Evolutionary conservation across 2,329 filamentous ascomycete genomes (phyloP).

Genomic region (Esteya vermicola): DNA sequence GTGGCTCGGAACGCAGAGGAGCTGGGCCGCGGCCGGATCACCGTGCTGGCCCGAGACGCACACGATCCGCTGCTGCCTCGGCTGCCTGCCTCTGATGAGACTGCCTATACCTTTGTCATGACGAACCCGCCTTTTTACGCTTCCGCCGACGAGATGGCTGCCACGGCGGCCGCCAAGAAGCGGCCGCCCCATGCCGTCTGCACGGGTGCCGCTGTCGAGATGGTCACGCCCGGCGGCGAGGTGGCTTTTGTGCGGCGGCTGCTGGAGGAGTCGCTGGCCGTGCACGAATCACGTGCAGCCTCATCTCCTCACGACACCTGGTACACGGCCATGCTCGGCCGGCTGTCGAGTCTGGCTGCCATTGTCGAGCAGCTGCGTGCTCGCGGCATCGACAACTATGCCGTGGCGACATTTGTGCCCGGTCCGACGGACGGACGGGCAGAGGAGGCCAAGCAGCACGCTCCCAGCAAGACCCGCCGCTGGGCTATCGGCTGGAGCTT

Average conservation of each 20-base stretch:
- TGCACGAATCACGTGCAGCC: conserved; percentile 19
- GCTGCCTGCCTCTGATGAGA: too few relatives aligned
- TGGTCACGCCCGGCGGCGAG: conserved; percentile 64
- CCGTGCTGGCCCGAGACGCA: conserved; percentile 38
- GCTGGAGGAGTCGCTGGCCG: conserved; percentile 14
- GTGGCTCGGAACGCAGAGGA: conserved; percentile 50
- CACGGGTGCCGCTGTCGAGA: conserved; percentile 69
- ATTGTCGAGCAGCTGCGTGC: conserved; percentile 44
- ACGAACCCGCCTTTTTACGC: conserved; percentile 91
- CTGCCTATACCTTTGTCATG: conserved; percentile 66
- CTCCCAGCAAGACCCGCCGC: conserved; percentile 48
- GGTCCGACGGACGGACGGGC: conserved; percentile 37
- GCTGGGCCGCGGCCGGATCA: conserved; percentile 39
- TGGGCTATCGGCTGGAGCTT: conserved; percentile 92
- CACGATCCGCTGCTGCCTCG: conserved; percentile 41
- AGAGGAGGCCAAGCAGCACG: not conserved
- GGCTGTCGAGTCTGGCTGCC: conserved; percentile 52
- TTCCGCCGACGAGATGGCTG: conserved; percentile 53
- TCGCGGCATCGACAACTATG: conserved; percentile 56
- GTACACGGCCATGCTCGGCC: conserved; percentile 89
- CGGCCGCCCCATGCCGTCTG: conserved; percentile 55
- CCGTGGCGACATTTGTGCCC: conserved; percentile 66
- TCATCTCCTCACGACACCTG: conserved; percentile 45
- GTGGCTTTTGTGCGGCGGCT: conserved; percentile 84
- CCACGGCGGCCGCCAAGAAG: conserved; percentile 51